phyloP scores from a whole-genome alignment of 192 early-diverging fungal genomes.

The Physocladia obscura region DNA sequence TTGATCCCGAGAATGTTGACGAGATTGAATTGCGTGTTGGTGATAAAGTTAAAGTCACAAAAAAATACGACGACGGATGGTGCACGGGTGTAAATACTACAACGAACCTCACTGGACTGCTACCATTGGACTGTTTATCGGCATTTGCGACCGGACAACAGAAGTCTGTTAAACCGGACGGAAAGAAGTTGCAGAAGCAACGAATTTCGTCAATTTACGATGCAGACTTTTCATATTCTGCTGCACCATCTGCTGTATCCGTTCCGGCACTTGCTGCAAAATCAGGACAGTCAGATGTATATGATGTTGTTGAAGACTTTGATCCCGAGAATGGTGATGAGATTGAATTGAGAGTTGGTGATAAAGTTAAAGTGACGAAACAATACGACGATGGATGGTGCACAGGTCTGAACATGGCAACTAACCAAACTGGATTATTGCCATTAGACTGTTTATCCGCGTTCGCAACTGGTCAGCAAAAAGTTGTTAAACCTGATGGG shows the following conservation, averaged over 20 bases:
- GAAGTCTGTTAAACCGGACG: background rate
- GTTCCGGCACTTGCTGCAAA: background rate
- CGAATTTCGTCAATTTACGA: background rate
- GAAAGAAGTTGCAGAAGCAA: no score
- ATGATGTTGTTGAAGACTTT: conserved; percentile 9
- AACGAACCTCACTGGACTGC: background rate
- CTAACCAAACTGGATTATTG: conserved; percentile 45
- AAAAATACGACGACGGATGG: background rate
- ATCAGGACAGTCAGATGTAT: background rate
- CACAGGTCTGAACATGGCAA: conserved; percentile 49
- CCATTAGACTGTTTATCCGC: conserved; percentile 47
- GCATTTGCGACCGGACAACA: no score
- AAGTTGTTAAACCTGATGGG: background rate
- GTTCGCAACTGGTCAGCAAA: background rate
- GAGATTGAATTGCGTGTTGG: conserved; percentile 7
- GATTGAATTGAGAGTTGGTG: conserved; percentile 16
- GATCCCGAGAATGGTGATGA: conserved; percentile 19
- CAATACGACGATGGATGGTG: conserved; percentile 38
- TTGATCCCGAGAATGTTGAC: background rate
- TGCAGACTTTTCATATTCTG: background rate
- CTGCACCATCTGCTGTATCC: background rate
- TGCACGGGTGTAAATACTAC: background rate
- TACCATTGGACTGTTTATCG: background rate
- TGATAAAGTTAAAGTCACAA: background rate
- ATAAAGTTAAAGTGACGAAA: conserved; percentile 12